phyloP scores from a whole-genome alignment of 2,329 filamentous ascomycete genomes.

The Penicillium decumbens region DNA sequence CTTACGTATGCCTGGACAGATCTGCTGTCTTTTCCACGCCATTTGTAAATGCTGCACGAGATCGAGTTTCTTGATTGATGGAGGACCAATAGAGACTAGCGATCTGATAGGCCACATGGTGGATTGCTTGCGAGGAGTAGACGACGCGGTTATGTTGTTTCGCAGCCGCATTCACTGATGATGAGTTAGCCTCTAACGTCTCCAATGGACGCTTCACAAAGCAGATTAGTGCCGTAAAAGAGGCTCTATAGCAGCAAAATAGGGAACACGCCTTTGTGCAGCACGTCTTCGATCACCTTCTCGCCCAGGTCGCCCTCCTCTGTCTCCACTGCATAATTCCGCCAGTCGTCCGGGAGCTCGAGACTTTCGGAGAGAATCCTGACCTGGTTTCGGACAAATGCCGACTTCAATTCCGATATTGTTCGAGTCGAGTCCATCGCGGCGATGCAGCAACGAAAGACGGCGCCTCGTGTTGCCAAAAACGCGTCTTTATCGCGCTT shows the following conservation, averaged over 20 bases:
- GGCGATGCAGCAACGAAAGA: neutral
- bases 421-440: constrained; percentile 42
- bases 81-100: constrained; percentile 53
- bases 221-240: neutral
- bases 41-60: constrained; percentile 20
- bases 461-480: neutral
- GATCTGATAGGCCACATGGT: constrained; percentile 54
- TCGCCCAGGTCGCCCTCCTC: constrained; percentile 46
- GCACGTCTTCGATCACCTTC: constrained; percentile 47
- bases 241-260: neutral
- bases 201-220: neutral
- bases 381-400: constrained; percentile 50
- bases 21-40: constrained; percentile 39
- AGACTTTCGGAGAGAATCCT: constrained; percentile 50
- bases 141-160: constrained; percentile 52
- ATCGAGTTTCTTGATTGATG: constrained; percentile 36
- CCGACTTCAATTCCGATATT: constrained; percentile 49
- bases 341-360: constrained; percentile 46
- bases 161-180: constrained; percentile 48
- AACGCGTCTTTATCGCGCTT: constrained; percentile 10
- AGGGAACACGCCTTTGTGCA: constrained; percentile 45
- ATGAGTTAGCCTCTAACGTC: neutral
- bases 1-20: constrained; percentile 38
- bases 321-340: constrained; percentile 39
- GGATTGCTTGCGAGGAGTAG: constrained; percentile 52